Evolutionary conservation across 2,329 filamentous ascomycete species (phyloP), one percentile per base, ranked within the genome.

Genomic region (Ascosphaera acerosa): DNA sequence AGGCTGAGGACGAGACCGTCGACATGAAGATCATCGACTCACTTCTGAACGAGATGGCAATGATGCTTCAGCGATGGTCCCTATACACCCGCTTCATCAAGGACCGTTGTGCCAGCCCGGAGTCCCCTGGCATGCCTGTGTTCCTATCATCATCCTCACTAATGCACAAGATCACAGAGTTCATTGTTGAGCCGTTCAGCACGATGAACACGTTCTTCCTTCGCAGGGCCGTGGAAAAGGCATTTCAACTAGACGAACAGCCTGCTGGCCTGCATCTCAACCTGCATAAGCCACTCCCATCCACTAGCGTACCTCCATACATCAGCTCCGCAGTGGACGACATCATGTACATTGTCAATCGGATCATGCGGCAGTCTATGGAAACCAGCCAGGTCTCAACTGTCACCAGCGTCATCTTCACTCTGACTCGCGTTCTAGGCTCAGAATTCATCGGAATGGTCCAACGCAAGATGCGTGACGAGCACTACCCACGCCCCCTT

Each of bases 261-360:
- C 87, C 87, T 0, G 55, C 62, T 1, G 80, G 80, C 14, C 57
- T 97, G 14, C 76, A 76, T 0, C 59, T 97, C 19, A 78, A 72
- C 44, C 60, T 73, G 26, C 71, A 64, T 43, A 76, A 64, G 44
- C 61, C 73, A 3, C 59, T 91, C 27, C n/a, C 26, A 6, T 7
- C 26, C 12, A 68, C 74, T 32, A 66, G 71, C 35, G 80, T 81
- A 41, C 66, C 80, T 2, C 87, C 87, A 1, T 89, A 78, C 45
- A 91, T 97, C 43, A 84, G 87, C 27, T 81, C 82, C 2, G 82
- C 84, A 0, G 82, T 97, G 6, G 87, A 97, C 55, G 87, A 92
- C 54, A 81, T 94, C 45, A 94, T 97, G 84, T 97, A 94, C 53
- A 92, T 97, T 42, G 77, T 91, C 47, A 90, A 89, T 47, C 74